Base-by-base conservation (phyloP, 306 rosid species). In the Psophocarpus tetragonolobus region DNA sequence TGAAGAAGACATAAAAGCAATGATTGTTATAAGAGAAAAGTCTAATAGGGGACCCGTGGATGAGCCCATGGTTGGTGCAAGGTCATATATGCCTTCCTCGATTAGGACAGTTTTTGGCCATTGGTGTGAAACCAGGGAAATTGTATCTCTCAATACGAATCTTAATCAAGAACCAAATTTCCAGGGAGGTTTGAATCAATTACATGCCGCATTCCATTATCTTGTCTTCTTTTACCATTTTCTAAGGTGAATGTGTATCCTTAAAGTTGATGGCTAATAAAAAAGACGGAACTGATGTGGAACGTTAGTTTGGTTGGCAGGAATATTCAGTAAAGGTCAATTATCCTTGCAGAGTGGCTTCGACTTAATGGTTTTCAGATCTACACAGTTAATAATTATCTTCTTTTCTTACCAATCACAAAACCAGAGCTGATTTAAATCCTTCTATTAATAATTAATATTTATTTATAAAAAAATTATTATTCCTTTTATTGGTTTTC, bases 91-190 rank as follows among this genome's bases (percentile, higher is more conserved):
- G 76, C 24, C 60, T 33, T 12, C 15, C 2, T n/a, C 44, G 66
- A 66, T 47, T 47, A 62, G 39, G 75, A 65, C 27, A n/a, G 7
- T 33, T 68, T 26, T 73, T 11, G 44, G 77, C 48, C 61, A 38
- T 54, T 17, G 63, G 80, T 73, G 81, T 83, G 74, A 74, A 83
- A 75, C 53, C 41, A 8, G 3, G 41, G 23, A 78, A 48, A 11
- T 10, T 57, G 47, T 77, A 8, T 47, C 14, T 68, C 33, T 60
- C 23, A 73, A 68, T 8, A 23, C 12, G 73, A 79, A 21, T 79
- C 69, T 50, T 65, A 53, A 41, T 39, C 32, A 3, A n/a, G 33
- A 24, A 61, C 44, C 41, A 75, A 68, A 47, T 36, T 75, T 50
- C 32, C 68, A 36, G 33, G 21, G 53, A 65, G 75, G 29, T 26